Base-by-base conservation (phyloP, 306 rosid species). In the Lablab purpureus region DNA sequence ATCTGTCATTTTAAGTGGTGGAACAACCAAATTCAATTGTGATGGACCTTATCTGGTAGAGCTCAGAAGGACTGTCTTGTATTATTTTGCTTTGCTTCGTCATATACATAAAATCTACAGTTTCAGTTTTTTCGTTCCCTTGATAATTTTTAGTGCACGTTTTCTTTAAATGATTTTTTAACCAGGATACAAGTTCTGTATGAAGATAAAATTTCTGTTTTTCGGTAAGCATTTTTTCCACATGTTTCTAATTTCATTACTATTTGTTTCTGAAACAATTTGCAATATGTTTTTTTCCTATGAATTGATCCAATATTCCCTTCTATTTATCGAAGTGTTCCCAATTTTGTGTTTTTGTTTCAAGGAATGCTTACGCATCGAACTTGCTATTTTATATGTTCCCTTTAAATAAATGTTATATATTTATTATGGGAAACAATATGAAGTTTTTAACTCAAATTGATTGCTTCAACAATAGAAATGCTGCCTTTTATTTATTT, bases 61-160 rank as follows among this genome's bases (percentile, higher is more conserved):
- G 30, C 19, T 37, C 27, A 34, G 52, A 49, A 52, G 64, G 40
- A 56, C 37, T 55, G 7, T 14, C 23, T 73, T 7, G 52, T 19
- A 43, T 73, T 21, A 7, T 45, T 73, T 37, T 73, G 40, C 67
- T 14, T 55, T 55, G 60, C 60, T 54, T 54, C 28, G 10, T 37
- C 12, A 10, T 36, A 36, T 36, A 65, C 14, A 50, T 36, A 65
- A 34, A 34, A 34, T 3, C 30, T 65, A 19, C 28, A 6, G 73
- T 43, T 23, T 43, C 73, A 67, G 36, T 21, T 41, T 27, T 19
- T 21, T 21, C 22, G 41, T 13, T 5, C 7, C 36, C 34, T 67
- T 40, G 52, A 67, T 46, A 67, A 21, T n/a, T n/a, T 66, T 40
- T 21, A 21, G 34, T 41, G 12, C 18, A 27, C 8, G 11, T 41